A percentile compares a stretch with the other conserved stretches of the same genome.
These are phyloP conservation scores for Podila minutissima DNA, from an alignment of 192 early-diverging fungal genomes.

Conservation along the genomic window DNA sequence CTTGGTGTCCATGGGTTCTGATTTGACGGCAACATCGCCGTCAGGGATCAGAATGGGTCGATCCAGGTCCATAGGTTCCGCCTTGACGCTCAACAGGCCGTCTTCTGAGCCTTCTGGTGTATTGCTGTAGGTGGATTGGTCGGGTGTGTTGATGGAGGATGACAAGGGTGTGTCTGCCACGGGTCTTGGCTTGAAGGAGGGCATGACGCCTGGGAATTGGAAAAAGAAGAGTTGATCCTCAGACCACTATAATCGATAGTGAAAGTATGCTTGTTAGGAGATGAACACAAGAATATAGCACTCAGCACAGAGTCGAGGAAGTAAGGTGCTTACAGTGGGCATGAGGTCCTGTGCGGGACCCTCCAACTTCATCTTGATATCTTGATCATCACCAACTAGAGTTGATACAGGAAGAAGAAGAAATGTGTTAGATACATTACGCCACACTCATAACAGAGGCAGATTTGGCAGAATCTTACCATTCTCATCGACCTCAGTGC, in stretches of 20 bases:
- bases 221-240: slow-evolving; percentile 66
- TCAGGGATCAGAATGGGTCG: slow-evolving; percentile 26
- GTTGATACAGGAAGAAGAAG: background rate
- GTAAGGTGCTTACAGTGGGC: slow-evolving; percentile 13
- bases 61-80: slow-evolving; percentile 39
- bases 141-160: slow-evolving; percentile 14
- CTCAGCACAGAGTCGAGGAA: too few species aligned
- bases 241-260: slow-evolving; percentile 12
- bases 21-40: slow-evolving; percentile 14
- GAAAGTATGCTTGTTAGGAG: background rate
- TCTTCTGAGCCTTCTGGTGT: slow-evolving; percentile 35
- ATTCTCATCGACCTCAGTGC: slow-evolving; percentile 8
- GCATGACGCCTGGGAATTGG: slow-evolving; percentile 70
- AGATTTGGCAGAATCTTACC: background rate
- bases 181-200: slow-evolving; percentile 56
- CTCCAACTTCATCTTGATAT: slow-evolving; percentile 33
- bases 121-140: slow-evolving; percentile 2
- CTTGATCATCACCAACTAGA: slow-evolving; percentile 8
- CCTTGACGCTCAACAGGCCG: slow-evolving; percentile 31
- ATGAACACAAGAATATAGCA: background rate
- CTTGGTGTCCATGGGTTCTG: slow-evolving; percentile 18
- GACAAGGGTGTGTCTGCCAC: slow-evolving; percentile 28
- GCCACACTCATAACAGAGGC: too few species aligned
- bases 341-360: slow-evolving; percentile 41
- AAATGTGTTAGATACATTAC: background rate